phyloP scores from a whole-genome alignment of 495 filamentous ascomycete species.

The Cetradonia linearis region DNA sequence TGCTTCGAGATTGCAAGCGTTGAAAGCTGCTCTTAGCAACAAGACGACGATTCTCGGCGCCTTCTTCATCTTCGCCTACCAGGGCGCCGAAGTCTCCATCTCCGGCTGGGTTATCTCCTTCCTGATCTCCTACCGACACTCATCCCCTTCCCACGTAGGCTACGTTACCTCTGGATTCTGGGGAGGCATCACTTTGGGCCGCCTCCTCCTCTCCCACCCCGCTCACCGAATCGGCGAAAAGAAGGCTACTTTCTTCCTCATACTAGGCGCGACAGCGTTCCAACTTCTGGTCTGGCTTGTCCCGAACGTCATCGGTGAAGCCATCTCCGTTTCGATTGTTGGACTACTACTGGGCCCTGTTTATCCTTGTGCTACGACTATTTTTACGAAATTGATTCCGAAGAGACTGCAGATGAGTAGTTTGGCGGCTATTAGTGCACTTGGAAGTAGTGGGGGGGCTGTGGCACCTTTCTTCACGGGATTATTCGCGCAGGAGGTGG shows the following conservation, averaged over 20 bases:
- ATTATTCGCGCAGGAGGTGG: slow-evolving; percentile 54
- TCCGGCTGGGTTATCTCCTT: slow-evolving; percentile 79
- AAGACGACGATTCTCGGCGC: slow-evolving; percentile 57
- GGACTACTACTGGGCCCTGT: slow-evolving; percentile 71
- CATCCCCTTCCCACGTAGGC: slow-evolving; percentile 55
- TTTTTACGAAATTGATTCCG: slow-evolving; percentile 54
- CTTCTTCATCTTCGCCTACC: slow-evolving; percentile 72
- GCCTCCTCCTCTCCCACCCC: slow-evolving; percentile 54
- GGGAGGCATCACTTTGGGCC: slow-evolving; percentile 61
- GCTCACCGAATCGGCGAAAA: slow-evolving; percentile 60
- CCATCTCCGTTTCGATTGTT: slow-evolving; percentile 59
- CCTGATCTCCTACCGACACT: slow-evolving; percentile 57
- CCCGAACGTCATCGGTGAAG: slow-evolving; percentile 59
- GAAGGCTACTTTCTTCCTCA: slow-evolving; percentile 49
- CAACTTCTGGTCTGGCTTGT: slow-evolving; percentile 68
- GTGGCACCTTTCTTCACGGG: slow-evolving; percentile 67
- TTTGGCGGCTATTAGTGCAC: slow-evolving; percentile 58
- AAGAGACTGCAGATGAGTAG: slow-evolving; percentile 54
- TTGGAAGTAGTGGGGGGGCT: slow-evolving; percentile 66
- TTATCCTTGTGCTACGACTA: slow-evolving; percentile 58
- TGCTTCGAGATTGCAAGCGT: slow-evolving; percentile 22
- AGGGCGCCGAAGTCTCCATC: slow-evolving; percentile 67
- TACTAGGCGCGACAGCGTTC: slow-evolving; percentile 49
- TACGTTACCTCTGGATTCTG: slow-evolving; percentile 80
- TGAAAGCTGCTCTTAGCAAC: slow-evolving; percentile 43